Conservation (phyloP, 768 basidiomycete genomes). For the Boletus reticuloceps region DNA sequence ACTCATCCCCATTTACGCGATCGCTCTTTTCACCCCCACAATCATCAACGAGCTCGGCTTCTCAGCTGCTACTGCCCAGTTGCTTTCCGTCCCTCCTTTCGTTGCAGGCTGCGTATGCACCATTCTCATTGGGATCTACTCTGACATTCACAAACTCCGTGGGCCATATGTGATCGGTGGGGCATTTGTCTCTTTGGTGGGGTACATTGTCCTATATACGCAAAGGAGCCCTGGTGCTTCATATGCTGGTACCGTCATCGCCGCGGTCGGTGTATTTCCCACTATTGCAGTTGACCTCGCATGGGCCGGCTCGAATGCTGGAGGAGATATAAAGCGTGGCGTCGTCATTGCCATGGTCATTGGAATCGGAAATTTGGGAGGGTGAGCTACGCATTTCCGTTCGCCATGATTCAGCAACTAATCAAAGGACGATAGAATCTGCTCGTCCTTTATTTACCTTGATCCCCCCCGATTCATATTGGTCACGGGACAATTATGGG, state of each 20-base stretch:
- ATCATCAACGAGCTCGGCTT: conserved; percentile 51
- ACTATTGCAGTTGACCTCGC: conserved; percentile 47
- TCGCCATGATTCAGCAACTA: neutral
- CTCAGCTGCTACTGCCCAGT: conserved; percentile 48
- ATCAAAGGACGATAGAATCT: conserved; percentile 28
- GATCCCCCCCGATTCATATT: conserved; percentile 36
- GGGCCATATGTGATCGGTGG: conserved; percentile 50
- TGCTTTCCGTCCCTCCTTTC: conserved; percentile 51
- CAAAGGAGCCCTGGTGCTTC: conserved; percentile 20
- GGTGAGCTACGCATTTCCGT: conserved; percentile 31
- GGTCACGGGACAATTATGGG: conserved; percentile 39
- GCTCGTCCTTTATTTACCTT: conserved; percentile 42
- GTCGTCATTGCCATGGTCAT: conserved; percentile 53
- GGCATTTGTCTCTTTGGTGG: conserved; percentile 44
- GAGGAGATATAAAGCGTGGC: conserved; percentile 53
- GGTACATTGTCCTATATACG: conserved; percentile 49
- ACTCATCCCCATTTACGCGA: conserved; percentile 45
- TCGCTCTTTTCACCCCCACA: conserved; percentile 52
- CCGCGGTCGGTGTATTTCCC: conserved; percentile 53
- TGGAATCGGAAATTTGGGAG: conserved; percentile 55
- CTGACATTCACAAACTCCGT: conserved; percentile 41
- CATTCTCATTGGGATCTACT: conserved; percentile 39
- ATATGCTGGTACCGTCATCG: conserved; percentile 49
- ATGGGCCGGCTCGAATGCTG: conserved; percentile 55
- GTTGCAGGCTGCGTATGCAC: conserved; percentile 45